Percentiles rank a stretch among this genome's conserved stretches.
These are phyloP conservation scores for Mollisiaceae sp. DNA, from an alignment of 2,329 filamentous ascomycete genomes.

Conservation along the genomic window DNA sequence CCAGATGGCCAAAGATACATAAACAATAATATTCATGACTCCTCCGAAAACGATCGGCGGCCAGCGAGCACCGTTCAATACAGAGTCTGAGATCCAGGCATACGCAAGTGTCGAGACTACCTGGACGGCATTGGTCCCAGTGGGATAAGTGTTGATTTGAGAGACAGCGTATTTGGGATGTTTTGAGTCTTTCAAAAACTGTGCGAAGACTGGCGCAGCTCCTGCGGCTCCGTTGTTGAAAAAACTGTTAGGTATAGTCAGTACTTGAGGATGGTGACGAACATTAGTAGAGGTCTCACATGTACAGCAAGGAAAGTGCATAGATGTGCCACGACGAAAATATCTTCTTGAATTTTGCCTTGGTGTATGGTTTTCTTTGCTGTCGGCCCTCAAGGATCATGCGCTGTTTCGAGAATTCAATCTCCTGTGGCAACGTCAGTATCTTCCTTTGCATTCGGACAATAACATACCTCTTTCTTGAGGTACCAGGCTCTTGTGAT, in stretches of 20 bases:
- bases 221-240: conserved; percentile 46
- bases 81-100: conserved; percentile 67
- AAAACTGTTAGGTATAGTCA: not conserved
- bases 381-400: conserved; percentile 56
- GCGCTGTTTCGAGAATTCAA: conserved; percentile 50
- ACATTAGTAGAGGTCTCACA: conserved; percentile 54
- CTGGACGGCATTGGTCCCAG: conserved; percentile 54
- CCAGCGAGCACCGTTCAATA: conserved; percentile 65
- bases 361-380: conserved; percentile 51
- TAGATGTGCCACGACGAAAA: conserved; percentile 51
- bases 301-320: conserved; percentile 60
- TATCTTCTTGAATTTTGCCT: conserved; percentile 57
- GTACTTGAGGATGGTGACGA: conserved; percentile 39
- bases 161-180: conserved; percentile 20
- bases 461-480: conserved; percentile 36
- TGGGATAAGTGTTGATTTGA: conserved; percentile 60
- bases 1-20: conserved; percentile 53
- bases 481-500: conserved; percentile 47
- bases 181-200: conserved; percentile 20
- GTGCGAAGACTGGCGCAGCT: conserved; percentile 19
- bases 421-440: conserved; percentile 50
- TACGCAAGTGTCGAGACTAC: conserved; percentile 65
- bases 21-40: conserved; percentile 50
- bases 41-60: conserved; percentile 62
- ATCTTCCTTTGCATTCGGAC: not conserved